phyloP scores from a whole-genome alignment of 164 flowering plant genomes.

The Dillenia suffruticosa region DNA sequence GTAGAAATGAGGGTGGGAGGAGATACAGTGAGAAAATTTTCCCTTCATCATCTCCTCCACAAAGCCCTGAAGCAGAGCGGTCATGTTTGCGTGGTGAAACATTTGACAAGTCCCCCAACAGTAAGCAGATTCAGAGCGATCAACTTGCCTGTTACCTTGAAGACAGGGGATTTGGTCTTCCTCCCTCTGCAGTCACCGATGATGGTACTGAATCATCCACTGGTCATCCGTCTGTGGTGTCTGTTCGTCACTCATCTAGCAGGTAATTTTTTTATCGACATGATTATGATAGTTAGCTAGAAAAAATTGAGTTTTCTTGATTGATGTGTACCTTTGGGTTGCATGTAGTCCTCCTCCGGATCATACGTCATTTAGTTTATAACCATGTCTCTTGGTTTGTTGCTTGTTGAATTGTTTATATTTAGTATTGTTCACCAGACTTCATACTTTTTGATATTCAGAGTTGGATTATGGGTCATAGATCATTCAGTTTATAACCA shows the following conservation, averaged over 20 bases:
- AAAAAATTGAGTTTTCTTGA: too few species aligned
- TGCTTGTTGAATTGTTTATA: too few species aligned
- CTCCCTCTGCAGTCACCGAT: conserved; percentile 27
- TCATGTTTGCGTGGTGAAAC: conserved; percentile 25
- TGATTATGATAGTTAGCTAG: too few species aligned
- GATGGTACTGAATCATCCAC: conserved; percentile 38
- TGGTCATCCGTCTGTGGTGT: conserved; percentile 37
- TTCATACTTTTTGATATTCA: too few species aligned
- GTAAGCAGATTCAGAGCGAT: conserved; percentile 26
- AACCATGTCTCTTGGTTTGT: too few species aligned
- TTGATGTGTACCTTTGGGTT: not conserved
- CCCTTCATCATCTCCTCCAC: conserved; percentile 50
- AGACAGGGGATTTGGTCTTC: conserved; percentile 29
- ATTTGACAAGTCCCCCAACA: conserved; percentile 5
- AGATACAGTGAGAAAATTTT: conserved; percentile 47
- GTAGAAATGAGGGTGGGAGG: conserved; percentile 23
- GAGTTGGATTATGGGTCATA: too few species aligned
- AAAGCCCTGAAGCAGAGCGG: conserved; percentile 47
- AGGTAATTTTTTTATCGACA: conserved; percentile 29
- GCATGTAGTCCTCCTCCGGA: not conserved
- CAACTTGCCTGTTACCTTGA: conserved; percentile 31
- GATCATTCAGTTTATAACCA: too few species aligned
- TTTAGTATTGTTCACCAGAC: too few species aligned
- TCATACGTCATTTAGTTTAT: too few species aligned
- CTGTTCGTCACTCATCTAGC: conserved; percentile 38